These are phyloP conservation scores for Zygotorulaspora sp. DNA, from an alignment of 805 yeast genomes.

Conservation along the genomic window DNA sequence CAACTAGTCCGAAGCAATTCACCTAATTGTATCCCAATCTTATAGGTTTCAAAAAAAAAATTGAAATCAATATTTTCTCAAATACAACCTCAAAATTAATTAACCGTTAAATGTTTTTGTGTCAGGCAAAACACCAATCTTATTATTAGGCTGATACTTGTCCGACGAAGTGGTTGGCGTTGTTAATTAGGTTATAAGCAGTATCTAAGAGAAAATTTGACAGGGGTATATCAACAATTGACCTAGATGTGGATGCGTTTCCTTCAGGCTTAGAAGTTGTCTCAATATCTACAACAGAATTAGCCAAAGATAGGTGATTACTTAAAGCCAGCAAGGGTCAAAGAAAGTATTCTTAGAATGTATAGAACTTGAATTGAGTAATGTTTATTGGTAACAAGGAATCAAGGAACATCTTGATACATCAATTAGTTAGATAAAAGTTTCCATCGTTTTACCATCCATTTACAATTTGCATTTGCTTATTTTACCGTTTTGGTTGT, in stretches of 20 bases:
- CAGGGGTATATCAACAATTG: too few relatives aligned
- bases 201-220: too few relatives aligned
- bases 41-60: conserved; percentile 7
- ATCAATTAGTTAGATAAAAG: neutral
- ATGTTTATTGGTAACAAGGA: too few relatives aligned
- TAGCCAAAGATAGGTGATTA: neutral
- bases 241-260: too few relatives aligned
- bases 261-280: neutral
- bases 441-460: conserved; percentile 1
- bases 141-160: neutral
- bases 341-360: too few relatives aligned
- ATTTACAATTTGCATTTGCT: conserved; percentile 2
- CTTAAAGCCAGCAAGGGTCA: neutral
- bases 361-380: too few relatives aligned
- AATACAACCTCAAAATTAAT: conserved; percentile 1
- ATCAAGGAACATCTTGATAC: neutral
- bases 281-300: neutral
- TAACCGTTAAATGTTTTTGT: conserved; percentile 8
- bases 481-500: conserved; percentile 5
- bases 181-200: too few relatives aligned
- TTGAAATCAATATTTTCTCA: neutral
- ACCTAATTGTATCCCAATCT: conserved; percentile 1
- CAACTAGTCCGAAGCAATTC: too few relatives aligned
- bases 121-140: conserved; percentile 3
- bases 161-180: too few relatives aligned